These are phyloP conservation scores for Trebouxia sp. DNA, from an alignment of 139 green algal genomes.

Conservation along the genomic window DNA sequence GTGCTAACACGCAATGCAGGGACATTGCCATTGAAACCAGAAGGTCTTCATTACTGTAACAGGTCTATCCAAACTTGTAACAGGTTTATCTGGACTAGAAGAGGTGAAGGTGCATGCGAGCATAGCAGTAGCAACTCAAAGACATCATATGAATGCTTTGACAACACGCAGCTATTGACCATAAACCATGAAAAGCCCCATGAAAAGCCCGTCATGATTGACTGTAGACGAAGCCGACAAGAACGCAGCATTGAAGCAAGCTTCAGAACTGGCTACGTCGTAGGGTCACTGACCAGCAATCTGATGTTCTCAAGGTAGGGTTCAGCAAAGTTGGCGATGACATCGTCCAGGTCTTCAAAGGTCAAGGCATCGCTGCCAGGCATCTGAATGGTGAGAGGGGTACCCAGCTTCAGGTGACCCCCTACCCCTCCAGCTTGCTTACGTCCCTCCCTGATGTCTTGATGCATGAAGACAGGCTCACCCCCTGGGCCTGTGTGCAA, in stretches of 20 bases:
- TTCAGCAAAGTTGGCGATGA: conserved; percentile 67
- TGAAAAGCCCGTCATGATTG: no score
- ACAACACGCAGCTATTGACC: no score
- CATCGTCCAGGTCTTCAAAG: conserved; percentile 84
- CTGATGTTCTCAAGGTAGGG: conserved; percentile 45
- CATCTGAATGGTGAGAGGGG: conserved; percentile 57
- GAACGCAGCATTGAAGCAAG: not conserved
- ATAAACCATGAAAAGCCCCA: no score
- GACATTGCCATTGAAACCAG: no score
- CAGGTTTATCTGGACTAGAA: no score
- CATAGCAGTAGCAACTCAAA: no score
- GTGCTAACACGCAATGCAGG: no score
- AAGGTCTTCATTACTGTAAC: no score
- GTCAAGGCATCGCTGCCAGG: conserved; percentile 33
- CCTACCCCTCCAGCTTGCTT: conserved; percentile 45
- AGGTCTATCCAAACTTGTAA: no score
- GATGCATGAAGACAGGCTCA: conserved; percentile 34
- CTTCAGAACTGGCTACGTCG: no score
- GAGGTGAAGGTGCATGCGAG: no score
- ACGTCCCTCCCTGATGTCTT: conserved; percentile 58
- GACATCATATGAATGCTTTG: no score
- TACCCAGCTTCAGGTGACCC: conserved; percentile 42
- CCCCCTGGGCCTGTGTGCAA: conserved; percentile 14
- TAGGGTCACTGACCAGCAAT: conserved; percentile 36
- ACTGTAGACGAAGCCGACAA: not conserved